Evolutionary conservation across 768 basidiomycete genomes (phyloP).

Genomic region (Pilatotrama ljubarskyi): DNA sequence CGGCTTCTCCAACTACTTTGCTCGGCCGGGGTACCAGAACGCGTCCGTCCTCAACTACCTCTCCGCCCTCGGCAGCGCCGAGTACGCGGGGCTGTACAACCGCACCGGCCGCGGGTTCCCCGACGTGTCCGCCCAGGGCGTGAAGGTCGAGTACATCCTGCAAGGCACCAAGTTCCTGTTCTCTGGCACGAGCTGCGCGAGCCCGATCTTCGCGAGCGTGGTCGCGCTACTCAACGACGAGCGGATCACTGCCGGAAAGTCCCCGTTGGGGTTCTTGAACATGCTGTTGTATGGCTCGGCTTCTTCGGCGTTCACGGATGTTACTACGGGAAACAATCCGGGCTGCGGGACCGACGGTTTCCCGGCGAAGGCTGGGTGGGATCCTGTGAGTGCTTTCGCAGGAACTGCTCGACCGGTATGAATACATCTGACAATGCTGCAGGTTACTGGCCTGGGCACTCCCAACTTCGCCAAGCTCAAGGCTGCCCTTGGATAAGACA

Average conservation of each 20-base stretch:
- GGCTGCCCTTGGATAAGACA: too few relatives aligned
- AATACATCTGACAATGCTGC: not conserved
- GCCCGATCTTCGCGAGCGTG: constrained; percentile 35
- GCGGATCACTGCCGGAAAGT: constrained; percentile 29
- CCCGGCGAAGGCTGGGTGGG: constrained; percentile 32
- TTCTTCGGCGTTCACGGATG: constrained; percentile 33
- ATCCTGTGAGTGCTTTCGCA: constrained; percentile 27
- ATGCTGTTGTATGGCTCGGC: constrained; percentile 35
- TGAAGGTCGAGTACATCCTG: constrained; percentile 31
- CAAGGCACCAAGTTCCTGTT: constrained; percentile 20
- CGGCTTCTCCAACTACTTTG: constrained; percentile 39
- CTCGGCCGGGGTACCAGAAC: constrained; percentile 40
- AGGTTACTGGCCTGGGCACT: not conserved
- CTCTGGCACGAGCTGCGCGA: constrained; percentile 34
- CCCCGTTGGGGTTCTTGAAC: constrained; percentile 37
- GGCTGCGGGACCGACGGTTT: constrained; percentile 36
- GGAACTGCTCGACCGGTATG: not conserved
- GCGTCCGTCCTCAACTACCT: constrained; percentile 39
- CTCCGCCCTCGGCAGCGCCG: constrained; percentile 29
- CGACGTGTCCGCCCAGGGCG: constrained; percentile 45
- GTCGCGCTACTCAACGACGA: constrained; percentile 36
- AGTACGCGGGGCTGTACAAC: constrained; percentile 32
- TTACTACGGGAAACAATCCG: constrained; percentile 33
- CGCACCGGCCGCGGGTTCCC: constrained; percentile 46
- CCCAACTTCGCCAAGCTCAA: not conserved